Evolutionary conservation across 495 filamentous ascomycete species (phyloP).

Genomic region (Parachaetomium inaequale): DNA sequence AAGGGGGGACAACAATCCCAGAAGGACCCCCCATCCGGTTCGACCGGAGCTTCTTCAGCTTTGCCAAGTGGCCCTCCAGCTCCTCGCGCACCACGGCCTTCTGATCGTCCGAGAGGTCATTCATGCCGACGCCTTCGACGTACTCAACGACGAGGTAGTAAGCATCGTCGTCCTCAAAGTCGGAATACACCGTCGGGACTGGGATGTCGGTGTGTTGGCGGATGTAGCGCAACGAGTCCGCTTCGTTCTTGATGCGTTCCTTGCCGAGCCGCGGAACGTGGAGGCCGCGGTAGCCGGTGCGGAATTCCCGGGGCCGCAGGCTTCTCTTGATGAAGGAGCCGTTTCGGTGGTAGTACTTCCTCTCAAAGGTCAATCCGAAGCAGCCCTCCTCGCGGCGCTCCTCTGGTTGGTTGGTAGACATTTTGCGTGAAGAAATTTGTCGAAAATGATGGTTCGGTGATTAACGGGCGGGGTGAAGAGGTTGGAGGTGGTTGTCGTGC

Average conservation of each 20-base stretch:
- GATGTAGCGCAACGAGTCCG: not conserved
- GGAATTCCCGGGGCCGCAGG: slow-evolving; percentile 5
- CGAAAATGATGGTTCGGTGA: no score
- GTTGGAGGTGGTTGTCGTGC: no score
- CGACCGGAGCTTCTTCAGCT: slow-evolving; percentile 7
- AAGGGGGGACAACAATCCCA: slow-evolving; percentile 4
- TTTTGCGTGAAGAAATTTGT: no score
- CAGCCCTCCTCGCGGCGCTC: not conserved
- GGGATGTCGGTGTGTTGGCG: slow-evolving; percentile 8
- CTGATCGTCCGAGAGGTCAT: not conserved
- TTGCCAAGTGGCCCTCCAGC: not conserved
- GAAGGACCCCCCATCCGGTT: not conserved
- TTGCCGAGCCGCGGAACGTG: not conserved
- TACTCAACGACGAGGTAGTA: slow-evolving; percentile 5
- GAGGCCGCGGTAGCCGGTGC: not conserved
- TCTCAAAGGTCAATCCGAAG: not conserved
- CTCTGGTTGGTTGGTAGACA: not conserved
- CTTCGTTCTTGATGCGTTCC: slow-evolving; percentile 11
- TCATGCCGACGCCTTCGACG: slow-evolving; percentile 4
- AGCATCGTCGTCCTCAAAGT: slow-evolving; percentile 17
- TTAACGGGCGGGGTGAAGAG: no score
- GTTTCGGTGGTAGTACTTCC: slow-evolving; percentile 3
- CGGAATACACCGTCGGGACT: slow-evolving; percentile 1
- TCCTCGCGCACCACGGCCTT: slow-evolving; percentile 1
- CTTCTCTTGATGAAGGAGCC: slow-evolving; percentile 8